Evolutionary conservation across 352 stramenopile species (phyloP), one percentile per base, ranked within the genome.

Genomic region (Pythium brachiatum): DNA sequence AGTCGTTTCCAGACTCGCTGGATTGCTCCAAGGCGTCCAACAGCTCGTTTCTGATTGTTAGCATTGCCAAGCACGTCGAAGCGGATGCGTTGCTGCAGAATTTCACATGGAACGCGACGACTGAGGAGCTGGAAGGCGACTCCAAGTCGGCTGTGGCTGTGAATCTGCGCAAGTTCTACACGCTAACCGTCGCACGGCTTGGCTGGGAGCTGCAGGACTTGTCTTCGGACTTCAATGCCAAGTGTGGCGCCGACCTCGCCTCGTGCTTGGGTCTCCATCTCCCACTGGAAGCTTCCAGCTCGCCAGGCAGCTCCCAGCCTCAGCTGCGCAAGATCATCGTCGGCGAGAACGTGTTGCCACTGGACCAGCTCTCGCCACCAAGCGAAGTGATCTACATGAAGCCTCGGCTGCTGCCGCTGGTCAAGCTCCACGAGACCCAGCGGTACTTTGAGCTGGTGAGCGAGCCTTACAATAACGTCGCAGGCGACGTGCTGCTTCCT

Each of bases 401-500:
- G 38, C 38, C 38, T 9, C 38, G n/a, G 8, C 38, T 46, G 5
- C 38, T 46, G 5, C 38, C 38, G 18, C 38, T 46, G 2, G 38
- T 25, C 13, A 46, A 46, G 38, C 38, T 46, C 16, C 38, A 46
- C 38, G 31, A 31, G 8, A 23, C 15, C 25, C 13, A 18, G 21
- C 18, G 43, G 21, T 25, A 9, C 11, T 8, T 27, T 9, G 13
- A 36, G 18, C 38, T 23, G n/a, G 18, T 15, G 6, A 46, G 38
- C n/a, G 18, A 21, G 16, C 38, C 11, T 6, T 46, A 46, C 2
- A 15, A 46, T 23, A 46, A 1, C 7, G 18, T 46, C 7, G 38
- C 26, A 7, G 59, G 59, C n/a, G 59, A 65, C 26, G 32, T 53
- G 2, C 36, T 65, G 3, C 32, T 65, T 9, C 59, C 53, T 11